phyloP scores from a whole-genome alignment of 2,329 filamentous ascomycete species.

The Fusarium sp. region DNA sequence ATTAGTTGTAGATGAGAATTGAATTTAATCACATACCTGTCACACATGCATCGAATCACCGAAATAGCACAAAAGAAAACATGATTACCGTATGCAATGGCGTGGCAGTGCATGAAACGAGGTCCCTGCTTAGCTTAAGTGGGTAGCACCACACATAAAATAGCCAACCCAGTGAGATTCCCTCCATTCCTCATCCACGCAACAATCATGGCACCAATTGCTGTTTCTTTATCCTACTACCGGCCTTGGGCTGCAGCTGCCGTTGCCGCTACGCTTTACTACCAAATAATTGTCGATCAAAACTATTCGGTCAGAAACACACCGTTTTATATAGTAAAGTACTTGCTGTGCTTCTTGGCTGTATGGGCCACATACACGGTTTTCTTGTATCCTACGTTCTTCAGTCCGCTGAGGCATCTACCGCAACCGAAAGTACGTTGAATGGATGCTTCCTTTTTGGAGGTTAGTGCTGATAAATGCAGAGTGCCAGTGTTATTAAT shows the following conservation, averaged over 20 bases:
- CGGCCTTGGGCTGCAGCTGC: constrained; percentile 23
- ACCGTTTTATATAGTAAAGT: background rate
- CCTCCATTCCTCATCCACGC: background rate
- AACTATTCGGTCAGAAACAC: constrained; percentile 6
- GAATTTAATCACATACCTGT: background rate
- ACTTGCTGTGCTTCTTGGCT: background rate
- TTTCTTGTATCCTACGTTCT: constrained; percentile 15
- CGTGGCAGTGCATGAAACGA: constrained; percentile 10
- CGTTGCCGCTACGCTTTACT: background rate
- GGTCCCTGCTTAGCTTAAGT: constrained; percentile 1
- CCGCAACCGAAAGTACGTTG: constrained; percentile 12
- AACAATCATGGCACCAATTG: constrained; percentile 10
- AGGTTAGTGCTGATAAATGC: background rate
- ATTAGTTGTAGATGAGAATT: background rate
- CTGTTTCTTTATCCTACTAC: constrained; percentile 23
- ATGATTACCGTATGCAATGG: background rate
- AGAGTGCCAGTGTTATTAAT: constrained; percentile 21
- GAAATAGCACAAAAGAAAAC: background rate
- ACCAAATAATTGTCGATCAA: background rate
- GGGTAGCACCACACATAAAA: constrained; percentile 15
- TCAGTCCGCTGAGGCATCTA: constrained; percentile 19
- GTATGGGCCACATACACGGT: constrained; percentile 16
- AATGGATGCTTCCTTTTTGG: accelerated
- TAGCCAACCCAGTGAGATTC: constrained; percentile 12
- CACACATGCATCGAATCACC: accelerated